These are phyloP conservation scores for Saprolegnia diclina DNA, from an alignment of 352 stramenopile genomes.

Conservation along the genomic window DNA sequence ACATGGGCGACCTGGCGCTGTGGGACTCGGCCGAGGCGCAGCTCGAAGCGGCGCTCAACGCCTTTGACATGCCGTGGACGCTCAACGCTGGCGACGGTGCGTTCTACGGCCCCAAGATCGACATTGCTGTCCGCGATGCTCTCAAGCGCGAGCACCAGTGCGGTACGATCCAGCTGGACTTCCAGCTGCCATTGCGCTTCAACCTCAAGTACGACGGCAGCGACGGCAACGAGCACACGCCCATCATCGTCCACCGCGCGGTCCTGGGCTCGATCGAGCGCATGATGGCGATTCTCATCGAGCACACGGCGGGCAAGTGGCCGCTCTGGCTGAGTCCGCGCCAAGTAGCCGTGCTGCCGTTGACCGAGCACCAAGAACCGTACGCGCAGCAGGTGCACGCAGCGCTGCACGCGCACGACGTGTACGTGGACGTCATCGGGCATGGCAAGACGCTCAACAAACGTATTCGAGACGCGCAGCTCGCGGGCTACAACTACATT, in stretches of 20 bases:
- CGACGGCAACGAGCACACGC: slow-evolving; percentile 85
- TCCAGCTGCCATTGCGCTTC: slow-evolving; percentile 97
- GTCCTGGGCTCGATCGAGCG: slow-evolving; percentile 97
- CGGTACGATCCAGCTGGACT: slow-evolving; percentile 97
- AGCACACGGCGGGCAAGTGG: slow-evolving; percentile 95
- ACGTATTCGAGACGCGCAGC: slow-evolving; percentile 65
- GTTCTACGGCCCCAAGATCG: slow-evolving; percentile 98
- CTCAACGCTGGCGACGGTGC: slow-evolving; percentile 94
- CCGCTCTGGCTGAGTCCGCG: slow-evolving; percentile 92
- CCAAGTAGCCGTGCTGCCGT: slow-evolving; percentile 67
- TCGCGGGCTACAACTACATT: slow-evolving; percentile 83
- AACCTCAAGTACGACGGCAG: slow-evolving; percentile 89
- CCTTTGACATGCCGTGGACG: slow-evolving; percentile 64
- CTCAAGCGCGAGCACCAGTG: slow-evolving; percentile 96
- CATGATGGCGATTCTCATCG: slow-evolving; percentile 98
- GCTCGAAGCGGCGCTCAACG: slow-evolving; percentile 52
- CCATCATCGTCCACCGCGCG: slow-evolving; percentile 97
- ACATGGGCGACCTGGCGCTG: slow-evolving; percentile 89
- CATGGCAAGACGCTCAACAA: slow-evolving; percentile 83
- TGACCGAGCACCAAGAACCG: slow-evolving; percentile 52
- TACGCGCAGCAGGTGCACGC: slow-evolving; percentile 55
- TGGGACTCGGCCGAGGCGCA: slow-evolving; percentile 90
- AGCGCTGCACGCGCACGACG: slow-evolving; percentile 36
- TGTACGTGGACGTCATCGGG: slow-evolving; percentile 70
- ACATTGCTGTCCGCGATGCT: slow-evolving; percentile 96